Conservation (phyloP, 495 filamentous ascomycete species). For the Penicillium bovifimosum region DNA sequence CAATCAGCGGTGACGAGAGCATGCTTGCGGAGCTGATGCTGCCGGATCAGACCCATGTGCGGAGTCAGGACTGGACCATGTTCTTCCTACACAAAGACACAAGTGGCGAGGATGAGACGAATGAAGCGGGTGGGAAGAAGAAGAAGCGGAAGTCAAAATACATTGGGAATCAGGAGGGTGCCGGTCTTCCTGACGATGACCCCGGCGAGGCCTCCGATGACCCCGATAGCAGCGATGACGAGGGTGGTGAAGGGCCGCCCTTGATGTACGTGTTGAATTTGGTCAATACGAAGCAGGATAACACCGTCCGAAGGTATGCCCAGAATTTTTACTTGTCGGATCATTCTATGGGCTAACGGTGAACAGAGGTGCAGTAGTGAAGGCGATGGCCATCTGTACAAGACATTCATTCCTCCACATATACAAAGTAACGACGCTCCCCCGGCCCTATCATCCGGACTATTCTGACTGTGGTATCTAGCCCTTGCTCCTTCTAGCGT, state of each 20-base stretch:
- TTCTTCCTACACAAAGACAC: conserved; percentile 98
- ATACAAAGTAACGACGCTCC: conserved; percentile 69
- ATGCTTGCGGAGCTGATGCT: conserved; percentile 99
- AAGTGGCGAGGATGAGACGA: conserved; percentile 71
- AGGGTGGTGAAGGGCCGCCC: conserved; percentile 70
- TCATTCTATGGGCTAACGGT: not conserved
- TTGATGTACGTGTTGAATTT: conserved; percentile 96
- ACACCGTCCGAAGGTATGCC: conserved; percentile 69
- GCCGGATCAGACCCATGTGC: conserved; percentile 91
- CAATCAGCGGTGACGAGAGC: conserved; percentile 94
- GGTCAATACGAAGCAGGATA: conserved; percentile 96
- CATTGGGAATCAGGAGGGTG: conserved; percentile 49
- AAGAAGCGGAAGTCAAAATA: conserved; percentile 41
- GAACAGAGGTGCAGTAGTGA: conserved; percentile 82
- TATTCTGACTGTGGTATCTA: conserved; percentile 32
- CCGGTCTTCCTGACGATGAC: conserved; percentile 41
- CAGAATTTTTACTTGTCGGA: not conserved
- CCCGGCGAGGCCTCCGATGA: conserved; percentile 42
- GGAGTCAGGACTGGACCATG: conserved; percentile 97
- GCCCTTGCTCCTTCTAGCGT: conserved; percentile 87
- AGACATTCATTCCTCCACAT: conserved; percentile 98
- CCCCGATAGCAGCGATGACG: conserved; percentile 52
- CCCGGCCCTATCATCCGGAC: not conserved
- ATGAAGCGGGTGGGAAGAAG: conserved; percentile 48
- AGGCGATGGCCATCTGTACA: conserved; percentile 99